Evolutionary conservation across 805 yeast species (phyloP).

Genomic region (Cyberlindnera maritima): DNA sequence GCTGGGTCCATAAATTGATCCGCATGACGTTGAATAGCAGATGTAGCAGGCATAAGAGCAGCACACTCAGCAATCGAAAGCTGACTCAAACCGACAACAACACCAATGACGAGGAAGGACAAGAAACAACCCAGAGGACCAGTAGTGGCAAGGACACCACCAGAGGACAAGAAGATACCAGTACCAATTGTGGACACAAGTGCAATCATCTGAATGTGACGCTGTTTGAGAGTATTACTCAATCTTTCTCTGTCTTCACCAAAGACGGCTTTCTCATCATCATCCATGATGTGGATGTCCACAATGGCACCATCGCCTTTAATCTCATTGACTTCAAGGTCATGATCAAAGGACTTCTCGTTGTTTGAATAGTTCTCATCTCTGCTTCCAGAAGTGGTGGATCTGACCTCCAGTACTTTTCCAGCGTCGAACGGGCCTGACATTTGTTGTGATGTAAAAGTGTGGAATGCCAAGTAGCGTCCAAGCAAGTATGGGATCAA

Average conservation of each 20-base stretch:
- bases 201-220: conserved; percentile 48
- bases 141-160: conserved; percentile 36
- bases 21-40: conserved; percentile 35
- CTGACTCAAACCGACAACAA: conserved; percentile 38
- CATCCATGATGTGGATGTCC: conserved; percentile 10
- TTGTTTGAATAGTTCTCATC: conserved; percentile 6
- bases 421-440: not conserved
- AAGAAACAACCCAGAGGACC: conserved; percentile 38
- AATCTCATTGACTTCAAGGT: conserved; percentile 12
- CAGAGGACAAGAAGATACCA: conserved; percentile 39
- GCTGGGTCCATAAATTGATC: conserved; percentile 43
- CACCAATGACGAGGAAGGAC: conserved; percentile 33
- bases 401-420: too few relatives aligned
- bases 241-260: conserved; percentile 18
- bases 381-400: not conserved
- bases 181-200: conserved; percentile 47
- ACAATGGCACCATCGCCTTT: conserved; percentile 9
- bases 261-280: conserved; percentile 13
- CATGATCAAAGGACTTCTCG: conserved; percentile 12
- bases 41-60: conserved; percentile 37
- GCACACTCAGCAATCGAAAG: conserved; percentile 39
- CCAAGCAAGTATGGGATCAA: too few relatives aligned
- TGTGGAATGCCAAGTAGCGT: too few relatives aligned
- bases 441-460: too few relatives aligned
- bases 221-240: conserved; percentile 22